Percentiles rank a stretch among this genome's conserved stretches.
Conservation (phyloP, 768 basidiomycete species). For the Austroboletus eburneus region DNA sequence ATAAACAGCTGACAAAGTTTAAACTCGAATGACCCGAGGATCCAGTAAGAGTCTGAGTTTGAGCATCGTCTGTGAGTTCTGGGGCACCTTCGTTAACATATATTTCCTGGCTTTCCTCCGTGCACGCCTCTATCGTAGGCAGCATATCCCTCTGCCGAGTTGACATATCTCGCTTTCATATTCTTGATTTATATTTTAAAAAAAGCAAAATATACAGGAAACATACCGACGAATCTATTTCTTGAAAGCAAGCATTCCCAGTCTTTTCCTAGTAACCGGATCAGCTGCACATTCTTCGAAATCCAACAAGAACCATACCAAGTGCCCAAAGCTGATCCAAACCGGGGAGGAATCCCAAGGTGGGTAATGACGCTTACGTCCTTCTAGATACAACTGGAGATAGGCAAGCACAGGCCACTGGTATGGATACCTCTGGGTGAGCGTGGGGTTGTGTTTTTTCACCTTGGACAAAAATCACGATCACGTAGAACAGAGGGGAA, state of each 20-base stretch:
- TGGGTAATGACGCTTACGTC: not conserved
- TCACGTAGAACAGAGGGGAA: not conserved
- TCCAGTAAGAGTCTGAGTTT: no score
- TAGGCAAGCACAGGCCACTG: conserved; percentile 16
- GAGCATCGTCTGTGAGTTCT: no score
- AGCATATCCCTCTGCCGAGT: no score
- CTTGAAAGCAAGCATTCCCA: not conserved
- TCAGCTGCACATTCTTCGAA: not conserved
- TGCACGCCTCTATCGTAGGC: no score
- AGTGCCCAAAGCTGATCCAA: conserved; percentile 7
- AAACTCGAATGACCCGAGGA: no score
- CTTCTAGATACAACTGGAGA: conserved; percentile 8
- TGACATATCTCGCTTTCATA: no score
- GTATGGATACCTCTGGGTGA: conserved; percentile 13
- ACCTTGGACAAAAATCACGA: conserved; percentile 4
- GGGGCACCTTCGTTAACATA: no score
- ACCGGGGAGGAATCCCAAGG: conserved; percentile 3
- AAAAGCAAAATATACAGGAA: no score
- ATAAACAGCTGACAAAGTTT: no score
- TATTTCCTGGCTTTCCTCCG: no score
- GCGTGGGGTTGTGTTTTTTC: conserved; percentile 6
- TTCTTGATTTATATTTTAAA: no score
- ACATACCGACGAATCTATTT: no score
- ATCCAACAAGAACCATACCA: conserved; percentile 2
- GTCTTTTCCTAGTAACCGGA: conserved; percentile 7